Conservation (phyloP, 306 rosid species). For the Cicer yamashitae region DNA sequence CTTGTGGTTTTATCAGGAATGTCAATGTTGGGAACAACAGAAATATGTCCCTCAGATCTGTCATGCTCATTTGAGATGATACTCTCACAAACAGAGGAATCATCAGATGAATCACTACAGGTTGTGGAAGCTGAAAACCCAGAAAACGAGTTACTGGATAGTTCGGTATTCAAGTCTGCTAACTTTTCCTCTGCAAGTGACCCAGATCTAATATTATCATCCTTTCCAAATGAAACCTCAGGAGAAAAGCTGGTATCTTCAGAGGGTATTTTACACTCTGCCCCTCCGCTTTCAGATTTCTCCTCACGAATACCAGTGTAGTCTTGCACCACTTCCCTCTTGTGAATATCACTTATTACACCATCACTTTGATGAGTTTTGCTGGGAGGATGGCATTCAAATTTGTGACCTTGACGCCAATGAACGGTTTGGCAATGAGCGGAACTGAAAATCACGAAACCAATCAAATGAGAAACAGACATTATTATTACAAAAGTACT, state of each 20-base stretch:
- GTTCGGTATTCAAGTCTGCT: conserved; percentile 57
- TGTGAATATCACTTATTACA: conserved; percentile 45
- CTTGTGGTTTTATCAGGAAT: conserved; percentile 43
- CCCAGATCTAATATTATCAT: conserved; percentile 53
- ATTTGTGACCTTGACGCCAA: conserved; percentile 96
- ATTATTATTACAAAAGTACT: not conserved
- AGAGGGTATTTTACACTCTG: conserved; percentile 29
- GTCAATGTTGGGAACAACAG: conserved; percentile 55
- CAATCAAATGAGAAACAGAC: not conserved
- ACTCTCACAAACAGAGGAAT: conserved; percentile 76
- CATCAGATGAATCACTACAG: conserved; percentile 70
- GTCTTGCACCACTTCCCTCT: conserved; percentile 50
- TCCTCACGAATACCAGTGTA: conserved; percentile 40
- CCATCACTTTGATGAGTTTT: conserved; percentile 34
- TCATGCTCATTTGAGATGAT: conserved; percentile 64
- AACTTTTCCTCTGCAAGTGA: conserved; percentile 50
- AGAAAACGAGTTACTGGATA: conserved; percentile 75
- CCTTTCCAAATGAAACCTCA: conserved; percentile 49
- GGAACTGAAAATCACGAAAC: conserved; percentile 65
- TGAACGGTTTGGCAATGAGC: conserved; percentile 87
- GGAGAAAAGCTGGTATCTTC: conserved; percentile 47
- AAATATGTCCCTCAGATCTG: conserved; percentile 58
- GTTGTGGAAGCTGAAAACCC: conserved; percentile 70
- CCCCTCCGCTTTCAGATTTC: conserved; percentile 41
- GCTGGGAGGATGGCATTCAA: conserved; percentile 72